Evolutionary conservation across 2,329 filamentous ascomycete species (phyloP).

Genomic region (Stagonosporopsis vannaccii): DNA sequence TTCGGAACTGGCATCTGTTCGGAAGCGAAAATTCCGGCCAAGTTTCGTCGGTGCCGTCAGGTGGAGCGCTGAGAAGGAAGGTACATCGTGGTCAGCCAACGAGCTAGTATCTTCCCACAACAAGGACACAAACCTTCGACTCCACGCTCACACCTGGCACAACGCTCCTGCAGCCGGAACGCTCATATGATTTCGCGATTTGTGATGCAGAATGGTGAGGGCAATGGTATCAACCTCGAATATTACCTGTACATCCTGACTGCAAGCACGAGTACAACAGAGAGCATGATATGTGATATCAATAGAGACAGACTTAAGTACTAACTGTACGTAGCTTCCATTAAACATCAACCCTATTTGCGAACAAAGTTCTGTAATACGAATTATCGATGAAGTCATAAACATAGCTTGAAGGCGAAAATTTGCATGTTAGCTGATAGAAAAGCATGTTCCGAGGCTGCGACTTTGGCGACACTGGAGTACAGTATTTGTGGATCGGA

Average conservation of each 20-base stretch:
- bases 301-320: constrained; percentile 16
- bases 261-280: background rate
- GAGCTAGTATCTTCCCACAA: background rate
- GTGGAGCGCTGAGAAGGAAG: too few relatives aligned
- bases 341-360: constrained; percentile 17
- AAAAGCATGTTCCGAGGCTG: too few relatives aligned
- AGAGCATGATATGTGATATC: background rate
- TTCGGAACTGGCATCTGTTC: too few relatives aligned
- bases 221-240: too few relatives aligned
- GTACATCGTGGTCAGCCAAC: too few relatives aligned
- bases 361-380: background rate
- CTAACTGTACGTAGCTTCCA: constrained; percentile 7
- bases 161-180: background rate
- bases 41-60: too few relatives aligned
- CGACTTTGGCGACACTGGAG: background rate
- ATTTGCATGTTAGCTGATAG: too few relatives aligned
- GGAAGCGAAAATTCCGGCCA: too few relatives aligned
- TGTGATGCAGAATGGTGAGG: too few relatives aligned
- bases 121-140: background rate
- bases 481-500: background rate
- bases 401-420: background rate
- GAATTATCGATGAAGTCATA: too few relatives aligned
- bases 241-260: too few relatives aligned
- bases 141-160: background rate
- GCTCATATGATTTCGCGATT: too few relatives aligned